phyloP scores from a whole-genome alignment of 2,329 filamentous ascomycete genomes.

The Fusarium nisikadoi region DNA sequence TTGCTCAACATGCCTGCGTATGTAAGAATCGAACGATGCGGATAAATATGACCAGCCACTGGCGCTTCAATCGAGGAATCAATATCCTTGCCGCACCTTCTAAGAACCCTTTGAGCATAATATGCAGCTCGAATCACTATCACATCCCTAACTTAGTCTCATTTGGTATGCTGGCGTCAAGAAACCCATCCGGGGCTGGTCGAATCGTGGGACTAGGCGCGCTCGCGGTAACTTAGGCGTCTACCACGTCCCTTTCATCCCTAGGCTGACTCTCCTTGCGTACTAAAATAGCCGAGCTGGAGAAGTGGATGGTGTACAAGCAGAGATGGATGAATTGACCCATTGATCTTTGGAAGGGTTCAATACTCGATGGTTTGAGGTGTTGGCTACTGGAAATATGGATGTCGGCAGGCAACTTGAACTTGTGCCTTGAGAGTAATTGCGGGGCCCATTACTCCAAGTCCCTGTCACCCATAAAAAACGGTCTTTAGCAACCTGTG shows the following conservation, averaged over 20 bases:
- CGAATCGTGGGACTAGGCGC: conserved; percentile 3
- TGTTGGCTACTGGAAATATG: neutral
- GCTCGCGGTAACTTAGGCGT: neutral
- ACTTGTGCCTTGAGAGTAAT: too few relatives aligned
- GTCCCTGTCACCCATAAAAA: neutral
- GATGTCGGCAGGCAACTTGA: neutral
- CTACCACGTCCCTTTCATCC: neutral
- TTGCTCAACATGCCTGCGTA: neutral
- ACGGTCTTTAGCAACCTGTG: neutral
- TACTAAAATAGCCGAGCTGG: neutral
- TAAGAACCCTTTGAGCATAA: neutral
- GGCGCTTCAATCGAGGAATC: conserved; percentile 6
- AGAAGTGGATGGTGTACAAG: too few relatives aligned
- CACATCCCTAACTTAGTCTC: conserved; percentile 1
- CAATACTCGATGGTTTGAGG: neutral
- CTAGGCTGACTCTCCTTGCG: neutral
- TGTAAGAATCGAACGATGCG: conserved; percentile 2
- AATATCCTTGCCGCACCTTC: conserved; percentile 2
- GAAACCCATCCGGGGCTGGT: neutral
- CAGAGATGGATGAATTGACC: neutral
- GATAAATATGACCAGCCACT: neutral
- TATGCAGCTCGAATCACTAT: conserved; percentile 22
- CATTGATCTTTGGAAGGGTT: neutral
- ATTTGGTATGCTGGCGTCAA: neutral
- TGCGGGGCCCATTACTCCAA: neutral